These are phyloP conservation scores for Arbutus unedo DNA, from an alignment of 148 eudicot genomes.

Conservation along the genomic window DNA sequence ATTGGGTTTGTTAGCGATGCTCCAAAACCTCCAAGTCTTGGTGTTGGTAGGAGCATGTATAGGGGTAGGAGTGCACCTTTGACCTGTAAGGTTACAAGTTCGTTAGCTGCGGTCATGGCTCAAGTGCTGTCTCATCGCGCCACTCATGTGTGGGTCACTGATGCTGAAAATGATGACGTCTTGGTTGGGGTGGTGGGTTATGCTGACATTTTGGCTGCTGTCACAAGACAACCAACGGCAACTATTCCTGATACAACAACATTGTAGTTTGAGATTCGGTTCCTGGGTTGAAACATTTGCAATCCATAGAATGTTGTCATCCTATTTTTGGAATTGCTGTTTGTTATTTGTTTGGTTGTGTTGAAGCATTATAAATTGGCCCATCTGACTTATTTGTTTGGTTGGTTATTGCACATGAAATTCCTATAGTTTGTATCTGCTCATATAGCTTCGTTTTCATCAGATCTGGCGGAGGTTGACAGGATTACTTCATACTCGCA, in stretches of 20 bases:
- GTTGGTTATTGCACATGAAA: conserved; percentile 1
- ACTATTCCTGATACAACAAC: conserved; percentile 15
- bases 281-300: not conserved
- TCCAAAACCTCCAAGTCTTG: conserved; percentile 32
- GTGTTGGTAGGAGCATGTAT: conserved; percentile 73
- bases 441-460: not conserved
- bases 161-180: conserved; percentile 64
- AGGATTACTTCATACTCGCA: not conserved
- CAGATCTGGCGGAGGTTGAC: not conserved
- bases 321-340: not conserved
- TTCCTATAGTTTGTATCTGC: not conserved
- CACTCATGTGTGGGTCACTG: conserved; percentile 94
- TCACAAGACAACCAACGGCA: conserved; percentile 48
- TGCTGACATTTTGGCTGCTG: conserved; percentile 84
- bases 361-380: not conserved
- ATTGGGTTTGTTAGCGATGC: conserved; percentile 63
- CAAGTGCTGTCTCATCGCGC: conserved; percentile 96
- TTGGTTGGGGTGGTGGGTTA: conserved; percentile 87
- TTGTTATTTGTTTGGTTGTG: not conserved
- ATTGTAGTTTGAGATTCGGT: not conserved
- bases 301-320: no score
- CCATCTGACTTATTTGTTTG: not conserved
- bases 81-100: conserved; percentile 77
- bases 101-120: conserved; percentile 97
- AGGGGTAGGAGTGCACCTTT: conserved; percentile 87